Evolutionary conservation across 2,329 filamentous ascomycete species (phyloP), one percentile per base, ranked within the genome.

Genomic region (Cercospora berteroae): DNA sequence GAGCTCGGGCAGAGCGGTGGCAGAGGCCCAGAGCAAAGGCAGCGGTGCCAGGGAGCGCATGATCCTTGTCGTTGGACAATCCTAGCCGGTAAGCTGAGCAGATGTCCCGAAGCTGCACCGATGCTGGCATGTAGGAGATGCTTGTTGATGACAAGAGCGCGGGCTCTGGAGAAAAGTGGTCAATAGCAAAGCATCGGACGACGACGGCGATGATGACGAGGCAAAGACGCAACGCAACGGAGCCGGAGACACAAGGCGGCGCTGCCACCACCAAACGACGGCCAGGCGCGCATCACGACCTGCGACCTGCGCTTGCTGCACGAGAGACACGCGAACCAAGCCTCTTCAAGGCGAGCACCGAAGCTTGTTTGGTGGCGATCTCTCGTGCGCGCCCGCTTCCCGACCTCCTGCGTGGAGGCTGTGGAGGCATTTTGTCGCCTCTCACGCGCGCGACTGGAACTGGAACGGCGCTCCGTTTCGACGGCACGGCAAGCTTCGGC

Each of bases 1-100:
- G 50, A 76, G 63, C 63, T 75, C 71, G 1, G 74, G 74, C 29
- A 76, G 69, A 23, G 65, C 60, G 9, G 8, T 8, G 23, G 63
- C 42, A n/a, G 69, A 69, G 23, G 70, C 69, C 48, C 69, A 63
- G 57, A 73, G 66, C 63, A 67, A 52, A 29, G 69, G 60, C 39
- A 63, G 55, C 60, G 67, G 55, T 20, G 63, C 20, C 55, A 60
- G 59, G 58, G 63, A 67, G 23, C 67, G 64, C 70, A 72, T 69
- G 59, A 39, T 61, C 18, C 20, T 27, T 23, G 18, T 20, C n/a
- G 42, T 16, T 33, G 7, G 23, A 7, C 10, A 16, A 61, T 50
- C 39, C 59, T 29, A 27, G 39, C 55, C 36, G 55, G 16, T 58
- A 25, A 33, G 29, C 55, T 10, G 31, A 20, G 27, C n/a, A 16